A percentile compares a stretch with the other conserved stretches of the same genome.
These are phyloP conservation scores for Penicillium egyptiacum DNA, from an alignment of 495 filamentous ascomycete genomes.

Conservation along the genomic window DNA sequence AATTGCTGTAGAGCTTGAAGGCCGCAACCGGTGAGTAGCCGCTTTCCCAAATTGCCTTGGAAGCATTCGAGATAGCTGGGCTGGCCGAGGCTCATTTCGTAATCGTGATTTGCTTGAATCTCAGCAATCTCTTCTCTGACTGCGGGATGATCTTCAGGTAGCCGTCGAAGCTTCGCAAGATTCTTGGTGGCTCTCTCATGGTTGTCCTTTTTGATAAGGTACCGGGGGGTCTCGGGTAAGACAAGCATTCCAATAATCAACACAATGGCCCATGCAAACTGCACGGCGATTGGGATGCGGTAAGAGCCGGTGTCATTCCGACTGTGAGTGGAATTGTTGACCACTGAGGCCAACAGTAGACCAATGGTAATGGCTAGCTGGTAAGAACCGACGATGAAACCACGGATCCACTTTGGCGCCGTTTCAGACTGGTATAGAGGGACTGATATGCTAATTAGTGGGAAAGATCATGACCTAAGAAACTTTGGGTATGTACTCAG, in stretches of 20 bases:
- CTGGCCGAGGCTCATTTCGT: slow-evolving; percentile 56
- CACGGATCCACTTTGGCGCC: slow-evolving; percentile 54
- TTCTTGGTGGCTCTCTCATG: too few relatives aligned
- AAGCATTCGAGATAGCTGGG: slow-evolving; percentile 61
- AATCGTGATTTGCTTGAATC: slow-evolving; percentile 59
- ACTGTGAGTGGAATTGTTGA: slow-evolving; percentile 64
- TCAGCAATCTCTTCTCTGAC: too few relatives aligned
- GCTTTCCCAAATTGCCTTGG: slow-evolving; percentile 52
- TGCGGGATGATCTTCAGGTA: too few relatives aligned
- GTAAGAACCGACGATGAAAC: slow-evolving; percentile 64
- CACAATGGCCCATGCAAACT: slow-evolving; percentile 67
- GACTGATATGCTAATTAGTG: slow-evolving; percentile 51
- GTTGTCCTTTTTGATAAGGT: slow-evolving; percentile 52
- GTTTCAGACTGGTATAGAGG: slow-evolving; percentile 28
- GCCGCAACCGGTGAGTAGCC: slow-evolving; percentile 61
- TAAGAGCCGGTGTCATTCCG: slow-evolving; percentile 48
- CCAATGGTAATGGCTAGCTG: slow-evolving; percentile 71
- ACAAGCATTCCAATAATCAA: slow-evolving; percentile 63
- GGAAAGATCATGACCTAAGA: slow-evolving; percentile 59
- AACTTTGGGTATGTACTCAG: slow-evolving; percentile 65
- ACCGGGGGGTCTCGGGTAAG: slow-evolving; percentile 74
- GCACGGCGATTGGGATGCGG: slow-evolving; percentile 65
- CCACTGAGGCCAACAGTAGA: slow-evolving; percentile 67
- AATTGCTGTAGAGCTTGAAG: slow-evolving; percentile 78
- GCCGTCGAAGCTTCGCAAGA: too few relatives aligned